Base-by-base conservation (phyloP, 1,139 yeast species). In the Candida neerlandica region DNA sequence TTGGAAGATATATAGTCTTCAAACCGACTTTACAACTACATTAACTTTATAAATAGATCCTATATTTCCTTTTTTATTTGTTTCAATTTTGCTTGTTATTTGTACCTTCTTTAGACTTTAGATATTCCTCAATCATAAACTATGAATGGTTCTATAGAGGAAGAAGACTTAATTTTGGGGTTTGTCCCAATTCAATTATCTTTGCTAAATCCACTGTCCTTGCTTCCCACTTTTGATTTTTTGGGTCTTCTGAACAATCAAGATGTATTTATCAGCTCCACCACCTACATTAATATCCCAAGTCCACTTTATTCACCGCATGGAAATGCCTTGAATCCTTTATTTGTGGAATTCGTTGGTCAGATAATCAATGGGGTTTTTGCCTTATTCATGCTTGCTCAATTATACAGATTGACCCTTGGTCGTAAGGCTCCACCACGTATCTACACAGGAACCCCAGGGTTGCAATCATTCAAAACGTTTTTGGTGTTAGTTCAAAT, bases 291-390 rank as follows among this genome's bases (percentile, higher is more conserved):
- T 15, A 29, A 37, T 5, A 47, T 55, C 9, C 58, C 58, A 11
- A 42, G 18, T 12, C 57, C 59, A 14, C 49, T 58, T 29, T 52
- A 49, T 43, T 52, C 55, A 10, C 51, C 49, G 1, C 43, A 42
- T 18, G 48, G 47, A 2, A 71, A 69, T 55, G 59, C 69, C 15
- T 51, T 70, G 18, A 67, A 70, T 53, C 75, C 76, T 1, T 62
- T 69, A 45, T 71, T 71, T 51, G 54, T 70, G 23, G 60, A 67
- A n/a, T 58, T 61, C 26, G 51, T 63, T 4, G 55, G 58, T 5
- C 44, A 58, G 14, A 19, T 49, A 1, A 43, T 54, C 26, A 55
- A 54, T 41, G 43, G 37, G 10, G 16, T 54, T 4, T 34, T 62
- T 18, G 61, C 57, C 3, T 15, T 52, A 3, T 51, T 59, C 16